Conservation (phyloP, 2,329 filamentous ascomycete species). For the Thielaviopsis populi region DNA sequence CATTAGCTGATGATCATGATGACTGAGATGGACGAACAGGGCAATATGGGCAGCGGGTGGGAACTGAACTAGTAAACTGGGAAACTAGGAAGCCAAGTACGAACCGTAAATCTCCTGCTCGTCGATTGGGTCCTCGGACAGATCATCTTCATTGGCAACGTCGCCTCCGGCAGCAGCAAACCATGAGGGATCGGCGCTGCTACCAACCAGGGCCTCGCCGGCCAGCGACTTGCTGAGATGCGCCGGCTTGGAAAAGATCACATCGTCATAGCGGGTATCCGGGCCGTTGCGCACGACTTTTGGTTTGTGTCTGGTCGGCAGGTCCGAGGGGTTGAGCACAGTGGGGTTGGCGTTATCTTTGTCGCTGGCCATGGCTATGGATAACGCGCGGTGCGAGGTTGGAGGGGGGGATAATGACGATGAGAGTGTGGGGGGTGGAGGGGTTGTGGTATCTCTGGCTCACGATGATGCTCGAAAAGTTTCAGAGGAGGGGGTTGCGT, state of each 20-base stretch:
- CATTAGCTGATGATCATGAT: too few relatives aligned
- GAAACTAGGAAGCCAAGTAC: slow-evolving; percentile 19
- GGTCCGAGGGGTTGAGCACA: slow-evolving; percentile 73
- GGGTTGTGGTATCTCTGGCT: neutral
- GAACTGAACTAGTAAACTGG: too few relatives aligned
- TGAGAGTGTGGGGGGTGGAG: neutral
- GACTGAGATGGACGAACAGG: neutral
- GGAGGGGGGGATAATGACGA: neutral
- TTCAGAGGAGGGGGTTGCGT: neutral
- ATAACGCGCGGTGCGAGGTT: too few relatives aligned
- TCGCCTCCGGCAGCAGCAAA: slow-evolving; percentile 29
- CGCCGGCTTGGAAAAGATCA: slow-evolving; percentile 33
- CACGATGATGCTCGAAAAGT: neutral
- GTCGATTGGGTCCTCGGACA: slow-evolving; percentile 60
- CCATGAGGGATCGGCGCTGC: slow-evolving; percentile 17
- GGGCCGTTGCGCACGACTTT: slow-evolving; percentile 32
- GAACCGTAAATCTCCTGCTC: slow-evolving; percentile 92
- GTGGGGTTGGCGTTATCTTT: slow-evolving; percentile 80
- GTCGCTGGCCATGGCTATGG: slow-evolving; percentile 10
- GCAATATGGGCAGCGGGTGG: slow-evolving; percentile 18
- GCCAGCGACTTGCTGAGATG: slow-evolving; percentile 28
- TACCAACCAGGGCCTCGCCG: neutral
- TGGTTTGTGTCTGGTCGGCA: slow-evolving; percentile 55
- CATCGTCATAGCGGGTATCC: slow-evolving; percentile 33
- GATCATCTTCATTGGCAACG: slow-evolving; percentile 35